Base-by-base conservation (phyloP, 495 filamentous ascomycete genomes). In the Penicillium bialowiezense region DNA sequence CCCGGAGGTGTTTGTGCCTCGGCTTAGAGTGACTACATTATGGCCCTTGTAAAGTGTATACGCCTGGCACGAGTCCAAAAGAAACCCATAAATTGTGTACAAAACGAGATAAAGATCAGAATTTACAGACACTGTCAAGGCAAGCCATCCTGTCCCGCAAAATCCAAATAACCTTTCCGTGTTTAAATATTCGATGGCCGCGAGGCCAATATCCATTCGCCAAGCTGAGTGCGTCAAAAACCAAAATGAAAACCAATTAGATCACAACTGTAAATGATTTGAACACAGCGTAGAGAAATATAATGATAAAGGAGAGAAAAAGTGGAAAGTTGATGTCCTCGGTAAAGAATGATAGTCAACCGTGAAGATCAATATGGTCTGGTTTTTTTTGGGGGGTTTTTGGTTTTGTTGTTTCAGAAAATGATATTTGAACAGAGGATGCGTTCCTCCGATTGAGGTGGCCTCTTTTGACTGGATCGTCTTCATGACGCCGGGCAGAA, bases 401-500 rank as follows among this genome's bases (percentile, higher is more conserved):
- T n/a, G n/a, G n/a, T n/a, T n/a, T n/a, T n/a, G n/a, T n/a, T n/a
- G n/a, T n/a, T n/a, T n/a, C n/a, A n/a, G n/a, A n/a, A n/a, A n/a
- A n/a, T n/a, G n/a, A n/a, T n/a, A n/a, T n/a, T n/a, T n/a, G n/a
- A n/a, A n/a, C n/a, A n/a, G 23, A 26, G 23, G 8, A 8, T 8
- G 23, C 23, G 5, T 31, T 48, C 28, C 26, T 35, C 26, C n/a
- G 9, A 18, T 23, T 42, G 28, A 37, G 17, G 24, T 52, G 49
- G 42, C 43, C 43, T 50, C 28, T 38, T 51, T 59, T 51, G 43
- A 51, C 44, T 52, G 35, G 31, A 28, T 50, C 58, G 40, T 54
- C 24, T 64, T 52, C 48, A 36, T 60, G 53, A 62, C 58, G 61
- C 61, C 57, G 47, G 48, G 40, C 52, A 36, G 48, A 55, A 28